Base-by-base conservation (phyloP, 768 basidiomycete genomes). In the Podaxis carcinomalis region DNA sequence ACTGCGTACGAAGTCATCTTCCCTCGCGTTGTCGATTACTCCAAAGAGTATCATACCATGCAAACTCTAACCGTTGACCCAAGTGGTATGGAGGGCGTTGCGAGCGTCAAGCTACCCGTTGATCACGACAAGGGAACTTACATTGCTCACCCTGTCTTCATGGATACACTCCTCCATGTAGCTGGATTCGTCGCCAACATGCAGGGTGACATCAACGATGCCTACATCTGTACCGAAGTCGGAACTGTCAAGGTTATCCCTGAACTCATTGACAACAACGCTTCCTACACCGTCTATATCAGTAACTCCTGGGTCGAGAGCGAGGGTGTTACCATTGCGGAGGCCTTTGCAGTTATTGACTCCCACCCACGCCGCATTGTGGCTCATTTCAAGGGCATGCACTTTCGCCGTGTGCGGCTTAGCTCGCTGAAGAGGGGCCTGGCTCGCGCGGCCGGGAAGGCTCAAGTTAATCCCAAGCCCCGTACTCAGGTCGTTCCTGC, bases 171-270 rank as follows among this genome's bases (percentile, higher is more conserved):
- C 36, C 73, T 90, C 37, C 90, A 91, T 60, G 78, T 82, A 36
- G 84, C 88, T 0, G 90, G 90, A 2, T 89, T 91, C 70, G 73
- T 90, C 36, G 79, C 83, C 36, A 92, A 91, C 69, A 68, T 84
- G 66, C 80, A 77, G 42, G 82, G 80, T 5, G 70, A 73, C 10
- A 58, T 75, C 37, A 74, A 81, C 23, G 81, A 88, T 55, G 85
- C 80, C 1, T 87, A 81, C 68, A 86, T 92, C 57, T 91, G 90
- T 74, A 80, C 72, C 35, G 77, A 80, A 32, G 75, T 89, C 37
- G 81, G 77, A 16, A 67, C 74, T 6, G 74, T 87, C 51, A 78
- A 79, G 59, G 67, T 83, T 4, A 65, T 88, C 0, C 74, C 81
- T 3, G 68, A 75, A n/a, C 64, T 62, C 51, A 36, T 64, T 23